These are phyloP conservation scores for Posidonia australis DNA, from an alignment of 106 monocot species.

Conservation along the genomic window DNA sequence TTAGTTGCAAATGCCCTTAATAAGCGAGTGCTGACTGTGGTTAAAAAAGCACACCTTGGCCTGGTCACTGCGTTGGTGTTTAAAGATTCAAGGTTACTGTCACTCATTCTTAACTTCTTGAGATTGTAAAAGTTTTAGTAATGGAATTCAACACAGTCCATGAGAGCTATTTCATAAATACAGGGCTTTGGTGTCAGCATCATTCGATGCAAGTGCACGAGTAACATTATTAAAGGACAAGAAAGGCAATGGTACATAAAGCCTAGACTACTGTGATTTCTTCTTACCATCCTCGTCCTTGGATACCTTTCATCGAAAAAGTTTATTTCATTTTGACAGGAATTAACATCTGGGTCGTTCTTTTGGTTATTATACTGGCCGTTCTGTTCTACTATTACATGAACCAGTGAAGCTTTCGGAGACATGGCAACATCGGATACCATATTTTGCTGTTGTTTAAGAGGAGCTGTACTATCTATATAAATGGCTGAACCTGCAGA, in stretches of 20 bases:
- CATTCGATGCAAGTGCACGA: conserved; percentile 63
- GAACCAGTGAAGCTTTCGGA: background rate
- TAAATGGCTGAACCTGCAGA: too few relatives aligned
- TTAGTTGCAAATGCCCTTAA: conserved; percentile 26
- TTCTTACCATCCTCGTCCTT: background rate
- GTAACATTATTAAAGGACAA: conserved; percentile 36
- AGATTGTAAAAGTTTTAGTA: background rate
- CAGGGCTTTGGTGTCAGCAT: conserved; percentile 71
- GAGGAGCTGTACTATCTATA: too few relatives aligned
- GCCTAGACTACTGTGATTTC: background rate
- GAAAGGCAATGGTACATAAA: conserved; percentile 32
- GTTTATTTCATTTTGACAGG: background rate
- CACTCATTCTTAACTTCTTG: background rate
- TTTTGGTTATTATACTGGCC: conserved; percentile 4
- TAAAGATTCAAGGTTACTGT: conserved; percentile 74
- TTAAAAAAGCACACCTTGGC: conserved; percentile 78
- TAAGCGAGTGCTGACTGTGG: conserved; percentile 25
- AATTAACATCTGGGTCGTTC: background rate
- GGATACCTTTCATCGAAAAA: background rate
- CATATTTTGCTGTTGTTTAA: background rate
- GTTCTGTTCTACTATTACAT: conserved; percentile 1
- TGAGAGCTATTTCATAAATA: background rate
- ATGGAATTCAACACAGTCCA: background rate
- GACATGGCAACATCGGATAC: too few relatives aligned
- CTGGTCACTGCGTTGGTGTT: conserved; percentile 57